Base-by-base conservation (phyloP, 768 basidiomycete species). In the Mycena vulgaris region DNA sequence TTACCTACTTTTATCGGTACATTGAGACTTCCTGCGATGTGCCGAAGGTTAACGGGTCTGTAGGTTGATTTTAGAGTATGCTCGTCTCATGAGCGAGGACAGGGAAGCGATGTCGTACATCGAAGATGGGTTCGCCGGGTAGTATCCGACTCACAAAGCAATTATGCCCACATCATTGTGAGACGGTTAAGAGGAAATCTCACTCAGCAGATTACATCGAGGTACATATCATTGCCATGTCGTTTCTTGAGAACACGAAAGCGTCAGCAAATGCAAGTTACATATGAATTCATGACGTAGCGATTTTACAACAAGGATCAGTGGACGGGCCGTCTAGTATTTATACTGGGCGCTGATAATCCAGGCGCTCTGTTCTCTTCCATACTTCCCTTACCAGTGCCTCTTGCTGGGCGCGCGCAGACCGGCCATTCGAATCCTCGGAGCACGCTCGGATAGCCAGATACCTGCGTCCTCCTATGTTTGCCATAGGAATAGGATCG, bases 1-100 rank as follows among this genome's bases (percentile, higher is more conserved):
- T 82, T 2, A 87, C 88, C 0, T 88, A 89, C 74, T 74, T 85
- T 47, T 89, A 85, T 69, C 78, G 89, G 87, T 86, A 48, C 48
- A 83, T 75, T 49, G 31, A 45, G n/a, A 23, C 45, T 40, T n/a
- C 28, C 21, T 33, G 30, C 7, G 28, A 27, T 59, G 28, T 14
- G 17, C 19, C 11, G 33, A 17, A 57, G 27, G 40, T 55, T 47
- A 39, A 56, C n/a, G 17, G 10, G 3, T 27, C 35, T 61, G 31
- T 51, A 87, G 86, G 53, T 69, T 89, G 31, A 77, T 87, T 11
- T 70, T 89, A 19, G 89, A 88, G 72, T 89, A 87, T 70, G 84
- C 84, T 0, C 80, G 88, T 4, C 78, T 88, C n/a, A 80, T 83
- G 82, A 86, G 80, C 66, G 55, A 77, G 19, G 83, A 87, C 63